phyloP scores from a whole-genome alignment of 768 basidiomycete genomes.

The Naganishia kalamii region DNA sequence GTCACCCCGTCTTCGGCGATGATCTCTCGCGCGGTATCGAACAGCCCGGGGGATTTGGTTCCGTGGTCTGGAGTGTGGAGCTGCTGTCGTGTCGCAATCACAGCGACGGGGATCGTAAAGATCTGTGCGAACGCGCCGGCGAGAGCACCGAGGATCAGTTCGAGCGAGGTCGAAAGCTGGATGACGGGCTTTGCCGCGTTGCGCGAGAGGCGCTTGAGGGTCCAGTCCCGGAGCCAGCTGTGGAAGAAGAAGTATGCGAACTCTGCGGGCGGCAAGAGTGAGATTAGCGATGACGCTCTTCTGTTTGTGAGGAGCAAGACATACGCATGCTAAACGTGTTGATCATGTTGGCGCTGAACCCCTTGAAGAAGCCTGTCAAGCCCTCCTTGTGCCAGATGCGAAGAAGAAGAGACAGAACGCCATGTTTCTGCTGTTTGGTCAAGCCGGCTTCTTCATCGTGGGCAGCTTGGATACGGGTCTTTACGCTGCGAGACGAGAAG shows the following conservation, averaged over 20 bases:
- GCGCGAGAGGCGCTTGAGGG: slow-evolving; percentile 21
- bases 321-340: slow-evolving; percentile 96
- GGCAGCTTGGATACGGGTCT: slow-evolving; percentile 83
- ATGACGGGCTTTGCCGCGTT: slow-evolving; percentile 23
- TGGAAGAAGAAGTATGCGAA: slow-evolving; percentile 99
- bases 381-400: slow-evolving; percentile 76
- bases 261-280: slow-evolving; percentile 53
- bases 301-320: slow-evolving; percentile 41
- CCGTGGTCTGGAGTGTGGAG: slow-evolving; percentile 54
- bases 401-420: slow-evolving; percentile 61
- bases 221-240: slow-evolving; percentile 80
- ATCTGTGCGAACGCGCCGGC: slow-evolving; percentile 94
- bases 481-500: slow-evolving; percentile 56
- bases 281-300: neutral
- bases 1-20: slow-evolving; percentile 52
- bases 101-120: slow-evolving; percentile 95
- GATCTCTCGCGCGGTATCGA: slow-evolving; percentile 75
- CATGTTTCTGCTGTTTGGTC: slow-evolving; percentile 45
- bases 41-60: slow-evolving; percentile 53
- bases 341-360: slow-evolving; percentile 93
- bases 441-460: slow-evolving; percentile 51
- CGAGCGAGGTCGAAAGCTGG: slow-evolving; percentile 47
- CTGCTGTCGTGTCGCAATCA: slow-evolving; percentile 96
- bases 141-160: slow-evolving; percentile 78
- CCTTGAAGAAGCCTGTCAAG: slow-evolving; percentile 72